Base-by-base conservation (phyloP, 1,139 yeast species). In the Zhuliangozyma parablackwelliae region DNA sequence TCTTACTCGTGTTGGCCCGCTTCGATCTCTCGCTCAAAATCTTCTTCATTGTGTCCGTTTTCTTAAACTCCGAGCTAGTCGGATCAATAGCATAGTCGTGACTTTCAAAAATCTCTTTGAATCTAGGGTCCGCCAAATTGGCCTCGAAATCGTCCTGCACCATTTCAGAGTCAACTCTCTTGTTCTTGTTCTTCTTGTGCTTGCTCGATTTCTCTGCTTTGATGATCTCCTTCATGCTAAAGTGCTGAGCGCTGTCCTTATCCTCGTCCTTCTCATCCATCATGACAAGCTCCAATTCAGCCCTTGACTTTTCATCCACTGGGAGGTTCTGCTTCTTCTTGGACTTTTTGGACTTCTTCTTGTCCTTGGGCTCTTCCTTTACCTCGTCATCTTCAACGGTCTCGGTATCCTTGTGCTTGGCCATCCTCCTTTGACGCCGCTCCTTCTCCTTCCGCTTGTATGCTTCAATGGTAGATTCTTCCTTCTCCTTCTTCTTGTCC, bases 81-180 rank as follows among this genome's bases (percentile, higher is more conserved):
- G 96, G 92, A 59, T 86, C 95, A 51, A 92, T 88, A 8, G 97
- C 96, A 62, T 80, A 94, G 41, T 85, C 95, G 47, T 87, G 96
- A 47, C 80, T 80, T 50, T 89, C 95, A 54, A 86, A 90, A 47
- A 92, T 73, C 50, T 88, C 96, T 31, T 75, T 72, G 69, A 94
- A 94, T 65, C 99, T 84, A 23, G 85, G 82, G 69, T 94, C 99
- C 37, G 69, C 65, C 56, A 82, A 70, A 47, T 82, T 83, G 10
- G 83, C 75, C 42, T 75, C 70, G 53, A 88, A 82, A 43, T 81
- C 78, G 47, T 86, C 87, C 43, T 72, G 79, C n/a, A 60, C 56
- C 51, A 60, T 54, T 32, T 62, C 71, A 16, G 56, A 59, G 32
- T 61, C 68, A 37, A 65, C 67, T 45, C 70, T 74, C 40, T 68